Conservation (phyloP, 805 yeast genomes). For the Yarrowia bubula region DNA sequence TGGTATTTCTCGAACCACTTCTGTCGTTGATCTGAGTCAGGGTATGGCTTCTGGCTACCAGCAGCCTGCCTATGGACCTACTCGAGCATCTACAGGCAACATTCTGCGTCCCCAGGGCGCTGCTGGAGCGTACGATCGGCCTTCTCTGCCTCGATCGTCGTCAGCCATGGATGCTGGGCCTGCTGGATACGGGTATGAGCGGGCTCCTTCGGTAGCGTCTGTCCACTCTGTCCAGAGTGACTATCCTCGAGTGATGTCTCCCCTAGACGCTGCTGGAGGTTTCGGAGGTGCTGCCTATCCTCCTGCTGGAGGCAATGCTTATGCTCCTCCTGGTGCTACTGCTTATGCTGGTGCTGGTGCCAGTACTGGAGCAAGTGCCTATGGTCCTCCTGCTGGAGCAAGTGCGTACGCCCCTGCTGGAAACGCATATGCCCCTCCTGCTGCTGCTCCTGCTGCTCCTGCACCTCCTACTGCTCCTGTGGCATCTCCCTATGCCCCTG, state of each 20-base stretch:
- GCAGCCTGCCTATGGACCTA: slow-evolving; percentile 7
- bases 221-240: slow-evolving; percentile 16
- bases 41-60: background rate
- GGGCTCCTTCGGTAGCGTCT: slow-evolving; percentile 11
- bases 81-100: slow-evolving; percentile 33
- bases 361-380: background rate
- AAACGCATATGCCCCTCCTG: background rate
- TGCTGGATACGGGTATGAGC: slow-evolving; percentile 3
- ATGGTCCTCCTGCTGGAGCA: background rate
- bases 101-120: slow-evolving; percentile 50
- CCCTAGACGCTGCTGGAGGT: slow-evolving; percentile 30
- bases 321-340: slow-evolving; percentile 32
- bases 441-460: background rate
- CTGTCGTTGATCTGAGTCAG: slow-evolving; percentile 26
- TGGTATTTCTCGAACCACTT: slow-evolving; percentile 19
- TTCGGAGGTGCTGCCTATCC: background rate
- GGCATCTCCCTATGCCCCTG: background rate
- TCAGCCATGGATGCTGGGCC: slow-evolving; percentile 43
- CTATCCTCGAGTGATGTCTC: slow-evolving; percentile 25
- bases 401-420: slow-evolving; percentile 1
- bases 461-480: background rate
- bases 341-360: slow-evolving; percentile 26
- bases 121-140: slow-evolving; percentile 59
- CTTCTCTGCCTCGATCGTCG: slow-evolving; percentile 59
- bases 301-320: background rate